Conservation (phyloP, 306 rosid genomes). For the Glycyrrhiza uralensis region DNA sequence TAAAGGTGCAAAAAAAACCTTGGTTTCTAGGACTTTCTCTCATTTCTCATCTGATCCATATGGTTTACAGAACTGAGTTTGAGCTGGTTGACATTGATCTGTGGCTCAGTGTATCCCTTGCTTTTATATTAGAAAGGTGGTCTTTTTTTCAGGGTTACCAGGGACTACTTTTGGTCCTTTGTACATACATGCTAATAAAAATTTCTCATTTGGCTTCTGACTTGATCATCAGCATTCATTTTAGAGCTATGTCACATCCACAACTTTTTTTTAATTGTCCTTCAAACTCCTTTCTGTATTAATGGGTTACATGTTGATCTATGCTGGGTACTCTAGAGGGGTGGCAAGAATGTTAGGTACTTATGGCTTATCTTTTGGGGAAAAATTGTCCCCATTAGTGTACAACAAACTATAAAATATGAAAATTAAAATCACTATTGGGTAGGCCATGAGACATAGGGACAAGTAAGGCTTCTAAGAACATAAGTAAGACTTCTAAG, state of each 20-base stretch:
- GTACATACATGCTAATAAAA: slow-evolving; percentile 47
- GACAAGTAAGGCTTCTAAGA: no score
- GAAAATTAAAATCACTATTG: no score
- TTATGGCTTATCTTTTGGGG: no score
- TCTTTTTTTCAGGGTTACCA: slow-evolving; percentile 17
- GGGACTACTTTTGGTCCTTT: slow-evolving; percentile 32
- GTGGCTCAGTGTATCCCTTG: slow-evolving; percentile 22
- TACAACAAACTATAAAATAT: no score
- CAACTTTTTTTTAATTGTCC: neutral
- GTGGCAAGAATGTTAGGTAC: no score
- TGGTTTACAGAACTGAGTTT: slow-evolving; percentile 22
- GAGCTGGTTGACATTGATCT: slow-evolving; percentile 22
- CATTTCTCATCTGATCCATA: slow-evolving; percentile 24
- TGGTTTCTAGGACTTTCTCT: slow-evolving; percentile 28
- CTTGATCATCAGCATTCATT: slow-evolving; percentile 22
- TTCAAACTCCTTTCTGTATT: neutral
- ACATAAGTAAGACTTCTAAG: no score
- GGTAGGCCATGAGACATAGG: no score
- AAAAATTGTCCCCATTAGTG: no score
- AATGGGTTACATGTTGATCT: no score
- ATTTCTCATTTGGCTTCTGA: slow-evolving; percentile 15
- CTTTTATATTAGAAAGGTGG: slow-evolving; percentile 10
- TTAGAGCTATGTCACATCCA: neutral
- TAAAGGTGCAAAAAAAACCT: slow-evolving; percentile 35
- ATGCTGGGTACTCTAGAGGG: neutral